Percentiles rank a stretch among this genome's conserved stretches.
Evolutionary conservation across 306 rosid species (phyloP).

Genomic region (Amphicarpaea edgeworthii): DNA sequence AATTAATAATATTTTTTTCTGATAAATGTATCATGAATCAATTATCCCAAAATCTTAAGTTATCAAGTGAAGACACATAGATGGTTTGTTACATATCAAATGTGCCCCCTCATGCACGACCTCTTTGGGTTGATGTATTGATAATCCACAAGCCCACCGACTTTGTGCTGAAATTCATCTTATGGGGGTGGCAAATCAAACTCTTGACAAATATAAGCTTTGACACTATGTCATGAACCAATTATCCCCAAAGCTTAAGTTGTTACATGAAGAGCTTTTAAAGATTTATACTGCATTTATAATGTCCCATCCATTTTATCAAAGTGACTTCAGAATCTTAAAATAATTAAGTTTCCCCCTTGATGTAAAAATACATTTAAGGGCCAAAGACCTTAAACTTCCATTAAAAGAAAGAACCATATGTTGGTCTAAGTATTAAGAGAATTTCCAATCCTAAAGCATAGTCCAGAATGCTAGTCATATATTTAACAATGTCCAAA

Average conservation of each 20-base stretch:
- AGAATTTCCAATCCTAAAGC: slow-evolving; percentile 45
- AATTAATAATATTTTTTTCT: slow-evolving; percentile 16
- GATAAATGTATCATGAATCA: not conserved
- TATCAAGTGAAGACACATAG: not conserved
- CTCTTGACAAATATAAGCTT: not conserved
- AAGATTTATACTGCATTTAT: not conserved
- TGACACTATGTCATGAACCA: not conserved
- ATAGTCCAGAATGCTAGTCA: slow-evolving; percentile 28
- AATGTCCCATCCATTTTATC: slow-evolving; percentile 7
- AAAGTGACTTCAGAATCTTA: not conserved
- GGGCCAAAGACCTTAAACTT: not conserved
- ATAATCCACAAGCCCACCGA: not conserved
- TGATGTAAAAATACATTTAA: not conserved
- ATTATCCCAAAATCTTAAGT: slow-evolving; percentile 9
- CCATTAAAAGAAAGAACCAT: not conserved
- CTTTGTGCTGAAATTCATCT: not conserved
- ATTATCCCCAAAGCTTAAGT: not conserved
- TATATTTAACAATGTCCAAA: slow-evolving; percentile 38
- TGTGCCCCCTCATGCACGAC: not conserved
- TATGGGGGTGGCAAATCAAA: not conserved
- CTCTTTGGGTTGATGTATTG: not conserved
- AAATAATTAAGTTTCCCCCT: not conserved
- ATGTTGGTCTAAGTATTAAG: not conserved
- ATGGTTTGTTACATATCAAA: not conserved
- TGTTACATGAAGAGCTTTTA: not conserved